phyloP scores from a whole-genome alignment of 129 eudicot species.

The Glebionis coronaria region DNA sequence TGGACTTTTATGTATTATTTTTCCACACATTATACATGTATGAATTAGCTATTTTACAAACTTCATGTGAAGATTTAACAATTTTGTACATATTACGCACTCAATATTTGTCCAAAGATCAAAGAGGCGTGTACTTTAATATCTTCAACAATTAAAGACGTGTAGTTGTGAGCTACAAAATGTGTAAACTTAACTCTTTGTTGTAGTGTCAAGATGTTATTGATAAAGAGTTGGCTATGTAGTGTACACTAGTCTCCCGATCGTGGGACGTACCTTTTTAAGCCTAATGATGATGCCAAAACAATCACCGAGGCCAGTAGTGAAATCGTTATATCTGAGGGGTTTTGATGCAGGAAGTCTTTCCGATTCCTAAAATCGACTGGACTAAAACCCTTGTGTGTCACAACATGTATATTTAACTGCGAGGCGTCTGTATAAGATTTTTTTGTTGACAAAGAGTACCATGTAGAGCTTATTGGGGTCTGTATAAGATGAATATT shows the following conservation, averaged over 20 bases:
- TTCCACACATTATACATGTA: too few relatives aligned
- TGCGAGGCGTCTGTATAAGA: slow-evolving; percentile 66
- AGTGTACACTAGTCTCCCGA: slow-evolving; percentile 84
- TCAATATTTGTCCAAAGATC: too few relatives aligned
- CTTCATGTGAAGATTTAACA: too few relatives aligned
- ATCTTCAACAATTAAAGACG: too few relatives aligned
- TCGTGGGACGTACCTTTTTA: slow-evolving; percentile 93
- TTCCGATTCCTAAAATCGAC: slow-evolving; percentile 68
- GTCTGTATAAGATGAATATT: slow-evolving; percentile 70
- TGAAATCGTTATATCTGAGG: slow-evolving; percentile 61
- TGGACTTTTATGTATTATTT: too few relatives aligned
- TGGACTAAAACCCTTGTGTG: slow-evolving; percentile 70
- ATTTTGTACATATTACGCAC: too few relatives aligned
- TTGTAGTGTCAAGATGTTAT: too few relatives aligned
- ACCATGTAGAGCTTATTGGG: slow-evolving; percentile 92
- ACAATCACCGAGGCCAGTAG: slow-evolving; percentile 46
- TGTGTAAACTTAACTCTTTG: too few relatives aligned
- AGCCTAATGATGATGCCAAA: slow-evolving; percentile 77
- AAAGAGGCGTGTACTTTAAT: too few relatives aligned
- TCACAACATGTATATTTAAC: slow-evolving; percentile 72
- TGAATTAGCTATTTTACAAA: too few relatives aligned
- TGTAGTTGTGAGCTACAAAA: too few relatives aligned
- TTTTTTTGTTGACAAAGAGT: slow-evolving; percentile 78
- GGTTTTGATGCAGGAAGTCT: slow-evolving; percentile 84
- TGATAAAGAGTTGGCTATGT: slow-evolving; percentile 78